Evolutionary conservation across 2,329 filamentous ascomycete species (phyloP).

Genomic region (Verticillium tricorpus): DNA sequence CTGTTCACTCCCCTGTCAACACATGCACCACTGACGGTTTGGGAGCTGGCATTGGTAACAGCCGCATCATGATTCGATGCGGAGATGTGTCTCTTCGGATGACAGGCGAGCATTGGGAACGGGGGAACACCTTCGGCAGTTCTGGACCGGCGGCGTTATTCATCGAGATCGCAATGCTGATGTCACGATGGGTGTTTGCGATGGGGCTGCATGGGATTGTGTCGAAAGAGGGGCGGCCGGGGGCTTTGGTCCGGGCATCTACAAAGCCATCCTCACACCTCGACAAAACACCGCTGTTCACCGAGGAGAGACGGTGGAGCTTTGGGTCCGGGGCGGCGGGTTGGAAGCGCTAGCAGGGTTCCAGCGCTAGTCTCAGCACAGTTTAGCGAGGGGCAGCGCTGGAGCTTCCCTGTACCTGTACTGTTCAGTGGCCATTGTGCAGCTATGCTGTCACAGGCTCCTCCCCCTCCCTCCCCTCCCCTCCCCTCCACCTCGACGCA

Average conservation of each 20-base stretch:
- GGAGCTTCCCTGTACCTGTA: background rate
- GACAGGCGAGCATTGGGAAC: background rate
- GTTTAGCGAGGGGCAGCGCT: background rate
- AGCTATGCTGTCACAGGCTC: background rate
- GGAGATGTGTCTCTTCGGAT: background rate
- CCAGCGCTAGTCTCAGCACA: background rate
- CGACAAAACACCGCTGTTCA: background rate
- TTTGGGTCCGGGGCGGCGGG: background rate
- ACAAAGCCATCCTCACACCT: too few relatives aligned
- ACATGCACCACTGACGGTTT: background rate
- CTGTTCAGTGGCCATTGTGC: background rate
- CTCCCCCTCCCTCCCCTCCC: background rate
- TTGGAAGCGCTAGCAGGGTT: background rate
- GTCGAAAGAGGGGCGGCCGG: background rate
- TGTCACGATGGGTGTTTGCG: background rate
- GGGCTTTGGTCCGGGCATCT: background rate
- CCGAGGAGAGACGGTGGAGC: background rate
- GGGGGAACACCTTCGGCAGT: background rate
- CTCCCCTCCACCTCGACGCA: background rate
- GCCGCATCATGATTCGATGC: background rate
- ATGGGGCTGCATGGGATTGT: background rate
- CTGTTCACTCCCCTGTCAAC: background rate
- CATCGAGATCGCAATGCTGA: background rate
- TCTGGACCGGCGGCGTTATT: background rate
- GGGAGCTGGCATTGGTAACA: background rate